Evolutionary conservation across 2,329 filamentous ascomycete species (phyloP).

Genomic region (Arthrobotrys musiformis): DNA sequence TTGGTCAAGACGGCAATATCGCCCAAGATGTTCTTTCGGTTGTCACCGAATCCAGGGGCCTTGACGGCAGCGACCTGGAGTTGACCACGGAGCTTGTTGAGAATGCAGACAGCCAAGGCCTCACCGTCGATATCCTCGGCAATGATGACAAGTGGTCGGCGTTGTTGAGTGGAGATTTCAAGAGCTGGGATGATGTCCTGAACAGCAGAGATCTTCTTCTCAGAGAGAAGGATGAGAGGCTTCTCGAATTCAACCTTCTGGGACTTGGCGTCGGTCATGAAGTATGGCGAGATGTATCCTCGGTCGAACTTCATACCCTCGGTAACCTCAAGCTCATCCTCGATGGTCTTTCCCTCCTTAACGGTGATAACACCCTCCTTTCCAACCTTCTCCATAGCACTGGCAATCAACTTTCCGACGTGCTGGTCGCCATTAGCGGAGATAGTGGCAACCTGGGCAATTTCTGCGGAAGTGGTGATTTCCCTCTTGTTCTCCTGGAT

Average conservation of each 20-base stretch:
- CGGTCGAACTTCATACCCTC: conserved; percentile 99
- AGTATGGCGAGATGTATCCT: conserved; percentile 98
- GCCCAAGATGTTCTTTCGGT: conserved; percentile 99
- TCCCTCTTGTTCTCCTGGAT: conserved; percentile 96
- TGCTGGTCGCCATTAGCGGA: conserved; percentile 96
- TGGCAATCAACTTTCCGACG: conserved; percentile 94
- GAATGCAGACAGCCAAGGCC: conserved; percentile 96
- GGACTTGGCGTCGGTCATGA: conserved; percentile 98
- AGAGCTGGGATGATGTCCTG: conserved; percentile 99
- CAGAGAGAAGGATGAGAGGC: conserved; percentile 95
- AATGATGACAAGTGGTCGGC: conserved; percentile 96
- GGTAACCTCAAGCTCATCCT: conserved; percentile 97
- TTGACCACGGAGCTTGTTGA: conserved; percentile 99
- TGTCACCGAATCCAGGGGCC: conserved; percentile 98
- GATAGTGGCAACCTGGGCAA: conserved; percentile 98
- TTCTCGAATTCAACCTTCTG: conserved; percentile 99
- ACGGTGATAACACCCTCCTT: conserved; percentile 99
- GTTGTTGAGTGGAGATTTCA: conserved; percentile 93
- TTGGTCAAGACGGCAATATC: conserved; percentile 96
- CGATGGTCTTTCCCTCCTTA: conserved; percentile 99
- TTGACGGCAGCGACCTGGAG: conserved; percentile 98
- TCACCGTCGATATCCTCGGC: conserved; percentile 99
- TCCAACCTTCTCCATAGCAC: conserved; percentile 99
- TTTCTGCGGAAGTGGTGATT: conserved; percentile 96
- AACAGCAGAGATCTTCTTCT: conserved; percentile 99